A percentile compares a stretch with the other conserved stretches of the same genome.
Evolutionary conservation across 805 yeast species (phyloP).

Genomic region (Saccharomycopsis sp.): DNA sequence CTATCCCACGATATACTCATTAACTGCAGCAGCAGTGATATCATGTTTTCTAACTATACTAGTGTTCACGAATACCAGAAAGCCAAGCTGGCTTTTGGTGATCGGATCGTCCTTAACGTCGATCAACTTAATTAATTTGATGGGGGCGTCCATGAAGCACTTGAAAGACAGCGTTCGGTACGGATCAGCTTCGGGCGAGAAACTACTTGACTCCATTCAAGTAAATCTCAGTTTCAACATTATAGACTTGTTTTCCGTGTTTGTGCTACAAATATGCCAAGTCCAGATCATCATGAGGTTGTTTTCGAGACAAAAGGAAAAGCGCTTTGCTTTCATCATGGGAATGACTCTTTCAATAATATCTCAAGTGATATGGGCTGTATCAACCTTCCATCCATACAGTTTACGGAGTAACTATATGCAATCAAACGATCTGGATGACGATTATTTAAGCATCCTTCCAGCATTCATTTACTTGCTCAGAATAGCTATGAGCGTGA

Average conservation of each 20-base stretch:
- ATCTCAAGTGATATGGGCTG: constrained; percentile 65
- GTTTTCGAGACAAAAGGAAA: constrained; percentile 62
- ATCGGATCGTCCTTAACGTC: constrained; percentile 47
- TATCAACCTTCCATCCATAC: constrained; percentile 41
- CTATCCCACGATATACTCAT: constrained; percentile 54
- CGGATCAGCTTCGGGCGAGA: constrained; percentile 35
- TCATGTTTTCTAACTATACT: constrained; percentile 57
- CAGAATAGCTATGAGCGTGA: constrained; percentile 61
- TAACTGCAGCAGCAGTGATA: constrained; percentile 59
- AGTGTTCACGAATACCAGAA: constrained; percentile 57
- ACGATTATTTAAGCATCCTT: constrained; percentile 46
- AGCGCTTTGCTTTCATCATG: constrained; percentile 49
- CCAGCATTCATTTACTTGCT: constrained; percentile 72
- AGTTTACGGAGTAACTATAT: constrained; percentile 20
- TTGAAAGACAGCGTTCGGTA: constrained; percentile 35
- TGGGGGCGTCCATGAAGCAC: constrained; percentile 40
- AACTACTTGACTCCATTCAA: constrained; percentile 39
- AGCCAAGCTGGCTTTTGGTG: constrained; percentile 47
- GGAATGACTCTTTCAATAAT: constrained; percentile 49
- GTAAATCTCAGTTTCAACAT: constrained; percentile 38
- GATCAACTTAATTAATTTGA: constrained; percentile 45
- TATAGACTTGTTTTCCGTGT: constrained; percentile 50
- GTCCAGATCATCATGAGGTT: constrained; percentile 65
- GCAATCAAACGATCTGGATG: constrained; percentile 29
- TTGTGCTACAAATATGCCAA: constrained; percentile 58